A percentile compares a stretch with the other conserved stretches of the same genome.
Evolutionary conservation across 768 basidiomycete species (phyloP).

Genomic region (Candolleomyces eurysporus): DNA sequence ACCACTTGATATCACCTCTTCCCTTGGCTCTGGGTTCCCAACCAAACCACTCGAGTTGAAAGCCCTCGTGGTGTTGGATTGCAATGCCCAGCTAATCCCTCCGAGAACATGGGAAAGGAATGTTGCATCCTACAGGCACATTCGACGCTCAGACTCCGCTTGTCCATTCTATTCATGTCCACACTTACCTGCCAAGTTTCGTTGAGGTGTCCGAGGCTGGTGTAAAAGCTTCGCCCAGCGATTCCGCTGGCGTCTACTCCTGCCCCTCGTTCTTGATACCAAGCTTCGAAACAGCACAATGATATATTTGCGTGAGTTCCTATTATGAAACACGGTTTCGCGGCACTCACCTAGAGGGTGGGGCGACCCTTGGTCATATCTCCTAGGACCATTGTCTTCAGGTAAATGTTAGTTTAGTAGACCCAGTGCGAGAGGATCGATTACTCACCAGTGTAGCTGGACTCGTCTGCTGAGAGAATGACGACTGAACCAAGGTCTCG

Average conservation of each 20-base stretch:
- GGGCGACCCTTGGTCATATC: slow-evolving; percentile 65
- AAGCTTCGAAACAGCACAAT: slow-evolving; percentile 45
- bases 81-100: slow-evolving; percentile 72
- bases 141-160: slow-evolving; percentile 1
- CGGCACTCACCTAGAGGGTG: slow-evolving; percentile 66
- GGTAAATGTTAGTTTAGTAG: background rate
- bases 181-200: slow-evolving; percentile 72
- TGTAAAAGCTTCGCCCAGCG: slow-evolving; percentile 82
- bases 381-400: slow-evolving; percentile 45
- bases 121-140: slow-evolving; percentile 48
- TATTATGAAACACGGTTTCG: background rate
- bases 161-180: background rate
- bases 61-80: slow-evolving; percentile 68
- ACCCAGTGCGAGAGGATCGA: background rate
- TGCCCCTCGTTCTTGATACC: slow-evolving; percentile 78
- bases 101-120: slow-evolving; percentile 75
- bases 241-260: slow-evolving; percentile 49
- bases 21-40: slow-evolving; percentile 34
- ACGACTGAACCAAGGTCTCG: slow-evolving; percentile 59
- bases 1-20: no score
- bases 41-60: slow-evolving; percentile 61
- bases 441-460: slow-evolving; percentile 53
- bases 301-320: background rate
- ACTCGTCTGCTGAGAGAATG: slow-evolving; percentile 63
- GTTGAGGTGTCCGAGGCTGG: slow-evolving; percentile 74